Base-by-base conservation (phyloP, 768 basidiomycete species). In the Russula lepida region DNA sequence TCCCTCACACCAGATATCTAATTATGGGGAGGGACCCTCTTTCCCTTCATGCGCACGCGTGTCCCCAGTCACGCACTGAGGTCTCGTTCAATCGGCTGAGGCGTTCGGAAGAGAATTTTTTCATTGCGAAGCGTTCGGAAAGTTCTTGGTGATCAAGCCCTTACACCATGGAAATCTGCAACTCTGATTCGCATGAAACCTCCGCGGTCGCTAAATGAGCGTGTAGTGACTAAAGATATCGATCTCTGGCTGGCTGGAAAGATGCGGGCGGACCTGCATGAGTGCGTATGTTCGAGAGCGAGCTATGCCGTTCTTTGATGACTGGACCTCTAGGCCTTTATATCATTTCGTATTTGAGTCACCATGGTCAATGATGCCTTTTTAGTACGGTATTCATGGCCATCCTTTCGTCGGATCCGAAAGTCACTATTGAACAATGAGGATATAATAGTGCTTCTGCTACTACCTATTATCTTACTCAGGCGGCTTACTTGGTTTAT, bases 11-110 rank as follows among this genome's bases (percentile, higher is more conserved):
- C 9, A 82, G 83, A 2, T 66, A 76, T 2, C 76, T 91, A 39
- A 83, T 94, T 15, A 73, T 95, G 28, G 89, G 97, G 72, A 77
- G 95, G 33, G 74, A 95, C 21, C 91, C 95, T 0, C 75, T 99
- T 32, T 98, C 98, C 75, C 78, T 98, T 4, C 88, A 95, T 55
- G 95, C 97, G 68, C 89, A 94, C n/a, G n/a, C n/a, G n/a, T n/a
- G n/a, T 58, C 83, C 81, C 0, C 86, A 88, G 69, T 75, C 85
- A 0, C 79, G 77, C 23, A 81, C 84, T 0, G 76, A 76, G 37
- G 79, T 90, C 9, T 78, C 85, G 1, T 81, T 79, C 62, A 77
- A 75, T 44, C 91, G 89, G 89, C 73, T 91, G 30, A 83, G 79
- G n/a, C n/a, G n/a, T n/a, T n/a, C n/a, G 23, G 74, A 78, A 4